Conservation (phyloP, 495 filamentous ascomycete genomes). For the Penicillium steckii region DNA sequence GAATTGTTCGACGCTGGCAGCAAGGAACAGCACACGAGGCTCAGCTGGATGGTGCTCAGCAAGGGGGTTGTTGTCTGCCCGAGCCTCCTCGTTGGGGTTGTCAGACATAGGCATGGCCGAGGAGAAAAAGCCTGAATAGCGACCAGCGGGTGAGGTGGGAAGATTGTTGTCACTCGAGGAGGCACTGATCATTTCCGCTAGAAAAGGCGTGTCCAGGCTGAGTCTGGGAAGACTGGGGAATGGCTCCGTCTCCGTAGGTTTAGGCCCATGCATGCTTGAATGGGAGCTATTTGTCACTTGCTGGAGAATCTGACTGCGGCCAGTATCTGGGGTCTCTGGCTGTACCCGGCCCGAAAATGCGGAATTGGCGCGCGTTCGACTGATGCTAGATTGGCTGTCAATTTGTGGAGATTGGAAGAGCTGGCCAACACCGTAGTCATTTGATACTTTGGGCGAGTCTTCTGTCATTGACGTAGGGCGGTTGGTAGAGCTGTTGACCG, state of each 20-base stretch:
- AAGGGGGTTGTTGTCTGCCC: conserved; percentile 16
- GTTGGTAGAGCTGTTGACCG: conserved; percentile 40
- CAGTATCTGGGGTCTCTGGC: conserved; percentile 19
- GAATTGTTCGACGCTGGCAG: conserved; percentile 93
- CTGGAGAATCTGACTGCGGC: conserved; percentile 31
- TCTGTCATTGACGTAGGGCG: conserved; percentile 66
- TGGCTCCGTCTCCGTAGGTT: conserved; percentile 23
- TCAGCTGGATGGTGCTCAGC: conserved; percentile 30
- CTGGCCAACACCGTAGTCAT: conserved; percentile 47
- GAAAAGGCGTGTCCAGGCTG: conserved; percentile 45
- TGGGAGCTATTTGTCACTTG: conserved; percentile 24
- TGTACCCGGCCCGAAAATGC: conserved; percentile 25
- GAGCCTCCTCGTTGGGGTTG: conserved; percentile 30
- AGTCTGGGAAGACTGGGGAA: conserved; percentile 41
- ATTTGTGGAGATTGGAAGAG: conserved; percentile 38
- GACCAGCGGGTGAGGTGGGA: conserved; percentile 31
- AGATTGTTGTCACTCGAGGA: conserved; percentile 23
- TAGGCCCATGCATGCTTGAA: conserved; percentile 2
- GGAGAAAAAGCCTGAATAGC: conserved; percentile 71
- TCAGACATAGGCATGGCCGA: conserved; percentile 85
- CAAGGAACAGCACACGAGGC: conserved; percentile 73
- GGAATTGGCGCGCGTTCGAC: conserved; percentile 35
- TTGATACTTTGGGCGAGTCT: conserved; percentile 54
- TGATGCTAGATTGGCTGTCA: conserved; percentile 10
- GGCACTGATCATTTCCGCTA: conserved; percentile 33